Evolutionary conservation across 208 protist genomes (phyloP), one percentile per base, ranked within the genome.

Genomic region (Leishmania arabica): DNA sequence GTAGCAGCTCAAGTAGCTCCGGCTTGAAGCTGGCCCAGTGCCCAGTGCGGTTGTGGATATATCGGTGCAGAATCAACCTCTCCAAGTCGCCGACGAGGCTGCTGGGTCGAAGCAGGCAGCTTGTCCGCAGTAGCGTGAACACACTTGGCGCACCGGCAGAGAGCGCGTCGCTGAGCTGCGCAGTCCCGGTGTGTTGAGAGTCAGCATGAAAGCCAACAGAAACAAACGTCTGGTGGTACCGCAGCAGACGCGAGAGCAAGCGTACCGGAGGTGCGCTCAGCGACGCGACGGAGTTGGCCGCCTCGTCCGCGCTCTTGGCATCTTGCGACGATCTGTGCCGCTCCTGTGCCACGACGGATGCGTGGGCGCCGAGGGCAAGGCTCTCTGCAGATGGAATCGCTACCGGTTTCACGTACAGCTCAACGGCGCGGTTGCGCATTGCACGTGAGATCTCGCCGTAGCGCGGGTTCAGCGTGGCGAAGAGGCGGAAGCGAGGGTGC

Each of bases 371-470:
- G 71, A 92, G 77, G 58, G 86, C 83, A n/a, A 87, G 54, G 78
- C 80, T 85, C 78, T 97, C 95, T 40, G 84, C 19, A 24, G 95
- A 98, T 7, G 93, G 95, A 45, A 97, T 95, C n/a, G 85, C 62
- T 31, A 96, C 85, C 65, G 92, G 91, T 40, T 89, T 54, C 34
- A 99, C 84, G 78, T 90, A 99, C 11, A 99, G 85, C 92, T 99
- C 99, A 34, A 99, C 94, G 31, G 99, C 99, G 60, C 99, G 95
- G 86, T 99, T 99, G 66, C 99, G 93, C 99, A 99, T 99, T 24
- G 99, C 99, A 66, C 99, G 91, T 15, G 99, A 99, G 37, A 99
- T 97, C 72, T 99, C 99, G 74, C 99, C 99, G 81, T 99, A 98
- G 13, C 90, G 86, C 13, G 99, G 97, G 88, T 99, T 99, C 86